A percentile compares a stretch with the other conserved stretches of the same genome.
phyloP scores from a whole-genome alignment of 2,329 filamentous ascomycete genomes.

The Dactylellina cionopaga region DNA sequence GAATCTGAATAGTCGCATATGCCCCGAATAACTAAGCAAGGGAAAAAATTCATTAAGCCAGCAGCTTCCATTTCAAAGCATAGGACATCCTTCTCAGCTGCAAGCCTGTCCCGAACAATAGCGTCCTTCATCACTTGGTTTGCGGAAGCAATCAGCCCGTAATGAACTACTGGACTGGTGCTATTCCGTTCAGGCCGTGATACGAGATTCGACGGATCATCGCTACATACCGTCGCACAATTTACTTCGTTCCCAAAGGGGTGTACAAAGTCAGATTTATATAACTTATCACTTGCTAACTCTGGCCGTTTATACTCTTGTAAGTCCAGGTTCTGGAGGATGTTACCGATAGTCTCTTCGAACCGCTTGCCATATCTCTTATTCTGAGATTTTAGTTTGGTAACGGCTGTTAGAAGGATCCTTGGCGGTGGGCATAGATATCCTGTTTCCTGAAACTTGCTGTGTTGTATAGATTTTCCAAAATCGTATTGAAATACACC shows the following conservation, averaged over 20 bases:
- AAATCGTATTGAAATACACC: conserved; percentile 59
- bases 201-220: conserved; percentile 47
- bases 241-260: neutral
- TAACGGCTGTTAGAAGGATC: neutral
- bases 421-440: neutral
- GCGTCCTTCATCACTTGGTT: conserved; percentile 41
- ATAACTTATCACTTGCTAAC: conserved; percentile 57
- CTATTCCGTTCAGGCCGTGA: conserved; percentile 33
- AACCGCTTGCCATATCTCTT: neutral
- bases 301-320: conserved; percentile 55
- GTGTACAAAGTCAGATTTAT: conserved; percentile 49
- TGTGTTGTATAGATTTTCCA: conserved; percentile 56
- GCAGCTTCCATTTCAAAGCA: conserved; percentile 15
- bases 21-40: neutral
- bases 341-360: neutral
- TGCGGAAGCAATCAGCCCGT: conserved; percentile 30
- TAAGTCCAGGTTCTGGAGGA: neutral
- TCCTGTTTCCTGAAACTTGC: conserved; percentile 53
- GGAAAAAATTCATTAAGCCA: no score
- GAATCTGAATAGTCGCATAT: no score
- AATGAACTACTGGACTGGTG: neutral
- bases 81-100: conserved; percentile 6
- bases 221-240: neutral
- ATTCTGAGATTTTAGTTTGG: neutral
- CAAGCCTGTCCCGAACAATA: conserved; percentile 19